Evolutionary conservation across 2,329 filamentous ascomycete species (phyloP).

Genomic region (Lecanosticta acicola): DNA sequence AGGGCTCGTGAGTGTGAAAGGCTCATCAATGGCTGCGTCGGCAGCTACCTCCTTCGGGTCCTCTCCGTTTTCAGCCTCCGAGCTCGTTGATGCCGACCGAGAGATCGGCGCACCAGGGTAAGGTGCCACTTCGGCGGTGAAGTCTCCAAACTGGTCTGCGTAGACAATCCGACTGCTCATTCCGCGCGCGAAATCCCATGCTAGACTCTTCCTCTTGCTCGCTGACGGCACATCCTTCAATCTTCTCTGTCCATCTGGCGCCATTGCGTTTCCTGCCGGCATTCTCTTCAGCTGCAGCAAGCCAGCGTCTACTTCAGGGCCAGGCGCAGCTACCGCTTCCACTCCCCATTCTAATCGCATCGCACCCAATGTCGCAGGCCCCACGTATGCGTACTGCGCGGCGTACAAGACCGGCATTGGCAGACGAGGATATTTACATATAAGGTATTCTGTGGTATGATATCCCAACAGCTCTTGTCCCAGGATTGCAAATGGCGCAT

Average conservation of each 20-base stretch:
- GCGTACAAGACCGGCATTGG: conserved; percentile 84
- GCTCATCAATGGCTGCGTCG: conserved; percentile 2
- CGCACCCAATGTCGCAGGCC: conserved; percentile 64
- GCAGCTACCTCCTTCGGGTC: background rate
- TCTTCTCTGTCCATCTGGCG: conserved; percentile 23
- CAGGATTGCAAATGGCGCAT: conserved; percentile 72
- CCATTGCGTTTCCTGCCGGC: conserved; percentile 38
- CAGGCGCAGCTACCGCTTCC: conserved; percentile 78
- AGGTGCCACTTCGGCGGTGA: conserved; percentile 26
- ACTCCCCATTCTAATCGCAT: conserved; percentile 87
- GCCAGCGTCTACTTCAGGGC: conserved; percentile 85
- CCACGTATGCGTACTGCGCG: conserved; percentile 77
- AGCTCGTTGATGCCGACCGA: conserved; percentile 16
- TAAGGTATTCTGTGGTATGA: conserved; percentile 80
- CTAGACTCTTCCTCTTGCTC: conserved; percentile 29
- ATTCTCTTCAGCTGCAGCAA: conserved; percentile 69
- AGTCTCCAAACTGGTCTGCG: conserved; percentile 79
- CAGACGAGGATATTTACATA: conserved; percentile 84
- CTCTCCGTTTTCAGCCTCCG: background rate
- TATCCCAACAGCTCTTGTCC: conserved; percentile 80
- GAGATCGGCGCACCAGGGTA: conserved; percentile 15
- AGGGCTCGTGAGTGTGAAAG: background rate
- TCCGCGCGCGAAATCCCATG: conserved; percentile 35
- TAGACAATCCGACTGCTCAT: conserved; percentile 72
- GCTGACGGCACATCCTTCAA: conserved; percentile 30